phyloP scores from a whole-genome alignment of 192 early-diverging fungal species.

The Coemansia erecta region DNA sequence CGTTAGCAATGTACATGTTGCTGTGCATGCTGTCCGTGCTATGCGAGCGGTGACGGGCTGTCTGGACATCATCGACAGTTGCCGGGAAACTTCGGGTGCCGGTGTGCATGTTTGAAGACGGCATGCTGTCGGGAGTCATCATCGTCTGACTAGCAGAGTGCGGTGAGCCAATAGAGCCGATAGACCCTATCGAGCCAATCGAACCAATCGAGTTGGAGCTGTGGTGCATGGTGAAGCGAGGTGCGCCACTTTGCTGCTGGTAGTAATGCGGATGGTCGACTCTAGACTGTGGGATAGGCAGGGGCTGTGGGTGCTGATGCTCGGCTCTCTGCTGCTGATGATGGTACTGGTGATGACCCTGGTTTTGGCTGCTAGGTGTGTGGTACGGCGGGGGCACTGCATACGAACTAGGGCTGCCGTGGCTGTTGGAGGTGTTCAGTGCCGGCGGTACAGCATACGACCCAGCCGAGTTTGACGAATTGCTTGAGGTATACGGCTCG shows the following conservation, averaged over 20 bases:
- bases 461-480: conserved; percentile 38
- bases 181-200: no score
- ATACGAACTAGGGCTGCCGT: conserved; percentile 9
- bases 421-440: conserved; percentile 10
- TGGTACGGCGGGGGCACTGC: conserved; percentile 1
- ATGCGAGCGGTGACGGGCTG: conserved; percentile 40
- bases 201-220: conserved; percentile 11
- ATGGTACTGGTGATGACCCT: conserved; percentile 17
- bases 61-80: conserved; percentile 34
- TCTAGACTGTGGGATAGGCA: no score
- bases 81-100: conserved; percentile 44
- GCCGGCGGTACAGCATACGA: conserved; percentile 31
- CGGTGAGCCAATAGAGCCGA: conserved; percentile 7
- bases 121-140: conserved; percentile 36
- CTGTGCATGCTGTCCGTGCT: conserved; percentile 38
- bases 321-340: conserved; percentile 4
- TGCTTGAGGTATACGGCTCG: conserved; percentile 34
- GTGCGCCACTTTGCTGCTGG: not conserved
- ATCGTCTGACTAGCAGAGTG: conserved; percentile 11
- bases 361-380: conserved; percentile 11
- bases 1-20: conserved; percentile 1
- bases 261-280: no score
- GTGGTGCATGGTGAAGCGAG: conserved; percentile 14
- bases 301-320: conserved; percentile 8
- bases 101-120: conserved; percentile 16